Evolutionary conservation across 2,329 filamentous ascomycete species (phyloP), one percentile per base, ranked within the genome.

Genomic region (Cyphellophora attinorum): DNA sequence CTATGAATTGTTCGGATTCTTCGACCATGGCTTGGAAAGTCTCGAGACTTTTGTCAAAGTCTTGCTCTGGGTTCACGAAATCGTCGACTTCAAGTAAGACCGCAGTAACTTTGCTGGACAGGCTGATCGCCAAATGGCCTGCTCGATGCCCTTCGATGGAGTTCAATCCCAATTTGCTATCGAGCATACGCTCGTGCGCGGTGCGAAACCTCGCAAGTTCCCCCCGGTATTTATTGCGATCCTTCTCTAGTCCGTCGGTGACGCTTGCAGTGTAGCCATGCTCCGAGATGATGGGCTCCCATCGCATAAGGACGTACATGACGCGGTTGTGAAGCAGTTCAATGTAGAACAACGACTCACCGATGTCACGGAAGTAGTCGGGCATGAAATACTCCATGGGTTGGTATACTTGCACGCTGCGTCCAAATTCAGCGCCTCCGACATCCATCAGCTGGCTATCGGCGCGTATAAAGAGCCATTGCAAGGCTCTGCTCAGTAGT

Each of bases 371-470:
- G 28, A 13, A 16, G n/a, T 11, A 12, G 3, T 13, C 28, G 16
- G 28, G 28, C 28, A 30, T 5, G 28, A 11, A 12, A 14, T 11
- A 11, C 11, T 30, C 28, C 11, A 16, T 14, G 12, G 12, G n/a
- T 11, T 12, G 5, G 10, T 12, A 12, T 11, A 30, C n/a, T 16
- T 11, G 14, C 11, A 30, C 11, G 14, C 28, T 11, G 11, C 11
- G n/a, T 12, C 12, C 28, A 16, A 30, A 5, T 13, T 30, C 16
- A 16, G 12, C 11, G 14, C 27, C 35, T 11, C 25, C 34, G 16
- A 40, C 21, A n/a, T 40, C 34, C 13, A 40, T 21, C 11, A 38
- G 18, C 21, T 40, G 38, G 8, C 34, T 29, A 14, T 34, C 34
- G 8, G 38, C 25, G 8, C 31, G 34, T 6, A 31, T 11, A 31